These are phyloP conservation scores for Haplographium delicatum DNA, from an alignment of 495 filamentous ascomycete genomes.

Conservation along the genomic window DNA sequence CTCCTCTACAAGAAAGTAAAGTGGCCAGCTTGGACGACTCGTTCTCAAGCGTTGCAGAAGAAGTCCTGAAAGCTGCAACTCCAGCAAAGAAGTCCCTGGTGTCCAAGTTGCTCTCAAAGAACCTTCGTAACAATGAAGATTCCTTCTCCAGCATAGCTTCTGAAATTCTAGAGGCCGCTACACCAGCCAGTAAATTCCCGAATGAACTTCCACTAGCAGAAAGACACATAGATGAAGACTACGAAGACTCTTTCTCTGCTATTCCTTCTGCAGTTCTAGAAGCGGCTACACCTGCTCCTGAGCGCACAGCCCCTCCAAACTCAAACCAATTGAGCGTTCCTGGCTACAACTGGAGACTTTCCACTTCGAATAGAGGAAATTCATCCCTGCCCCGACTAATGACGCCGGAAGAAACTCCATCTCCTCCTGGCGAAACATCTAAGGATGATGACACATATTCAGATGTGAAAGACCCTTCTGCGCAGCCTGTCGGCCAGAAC, in stretches of 20 bases:
- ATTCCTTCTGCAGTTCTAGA: constrained; percentile 41
- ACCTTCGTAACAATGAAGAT: constrained; percentile 22
- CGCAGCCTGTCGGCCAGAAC: neutral
- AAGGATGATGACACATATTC: neutral
- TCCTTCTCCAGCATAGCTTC: constrained; percentile 25
- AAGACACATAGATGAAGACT: constrained; percentile 14
- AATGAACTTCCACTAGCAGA: neutral
- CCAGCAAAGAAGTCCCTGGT: constrained; percentile 24
- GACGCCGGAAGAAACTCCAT: constrained; percentile 51
- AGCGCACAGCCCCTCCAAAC: neutral
- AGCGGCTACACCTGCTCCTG: constrained; percentile 41
- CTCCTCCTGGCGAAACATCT: constrained; percentile 31
- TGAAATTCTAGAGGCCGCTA: constrained; percentile 21
- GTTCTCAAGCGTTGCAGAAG: constrained; percentile 45
- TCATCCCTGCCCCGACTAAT: constrained; percentile 31
- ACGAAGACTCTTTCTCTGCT: constrained; percentile 48
- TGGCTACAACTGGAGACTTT: neutral
- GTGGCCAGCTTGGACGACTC: constrained; percentile 37
- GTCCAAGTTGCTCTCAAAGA: constrained; percentile 2
- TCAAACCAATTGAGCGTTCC: constrained; percentile 10
- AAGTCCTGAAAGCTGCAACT: constrained; percentile 41
- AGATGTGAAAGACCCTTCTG: neutral
- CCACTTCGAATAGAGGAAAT: neutral
- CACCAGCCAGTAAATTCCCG: constrained; percentile 6
- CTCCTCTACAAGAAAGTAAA: neutral